Conservation (phyloP, 306 rosid genomes). For the Spatholobus suberectus region DNA sequence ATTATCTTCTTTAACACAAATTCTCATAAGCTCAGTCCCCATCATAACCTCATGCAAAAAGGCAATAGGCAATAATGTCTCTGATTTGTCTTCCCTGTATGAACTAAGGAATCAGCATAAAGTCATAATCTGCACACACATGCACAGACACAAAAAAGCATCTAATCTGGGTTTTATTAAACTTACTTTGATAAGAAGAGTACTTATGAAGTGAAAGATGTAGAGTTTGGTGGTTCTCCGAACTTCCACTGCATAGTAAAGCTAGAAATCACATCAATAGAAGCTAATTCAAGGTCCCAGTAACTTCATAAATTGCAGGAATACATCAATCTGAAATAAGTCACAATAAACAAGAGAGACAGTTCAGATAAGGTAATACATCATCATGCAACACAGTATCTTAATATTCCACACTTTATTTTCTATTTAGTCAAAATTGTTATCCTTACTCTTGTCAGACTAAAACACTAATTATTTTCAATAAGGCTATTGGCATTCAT, state of each 20-base stretch:
- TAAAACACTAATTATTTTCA: slow-evolving; percentile 12
- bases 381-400: slow-evolving; percentile 20
- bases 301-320: slow-evolving; percentile 36
- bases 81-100: slow-evolving; percentile 39
- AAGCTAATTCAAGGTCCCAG: slow-evolving; percentile 40
- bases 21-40: slow-evolving; percentile 93
- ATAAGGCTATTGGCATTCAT: neutral
- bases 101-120: slow-evolving; percentile 38
- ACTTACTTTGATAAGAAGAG: slow-evolving; percentile 35
- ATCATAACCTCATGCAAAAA: slow-evolving; percentile 50
- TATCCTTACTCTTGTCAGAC: neutral
- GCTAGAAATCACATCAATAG: slow-evolving; percentile 40
- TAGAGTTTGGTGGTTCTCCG: slow-evolving; percentile 1
- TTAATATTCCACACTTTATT: neutral
- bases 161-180: slow-evolving; percentile 34
- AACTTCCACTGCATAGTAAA: slow-evolving; percentile 35
- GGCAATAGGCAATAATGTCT: slow-evolving; percentile 24
- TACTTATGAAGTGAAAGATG: slow-evolving; percentile 30
- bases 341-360: slow-evolving; percentile 35
- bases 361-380: slow-evolving; percentile 26
- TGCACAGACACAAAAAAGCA: neutral
- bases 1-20: slow-evolving; percentile 83
- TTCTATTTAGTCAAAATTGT: slow-evolving; percentile 10
- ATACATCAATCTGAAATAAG: slow-evolving; percentile 41
- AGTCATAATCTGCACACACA: slow-evolving; percentile 1